Evolutionary conservation across 2,329 filamentous ascomycete species (phyloP), one percentile per base, ranked within the genome.

Genomic region (Dothidotthia symphoricarpi): DNA sequence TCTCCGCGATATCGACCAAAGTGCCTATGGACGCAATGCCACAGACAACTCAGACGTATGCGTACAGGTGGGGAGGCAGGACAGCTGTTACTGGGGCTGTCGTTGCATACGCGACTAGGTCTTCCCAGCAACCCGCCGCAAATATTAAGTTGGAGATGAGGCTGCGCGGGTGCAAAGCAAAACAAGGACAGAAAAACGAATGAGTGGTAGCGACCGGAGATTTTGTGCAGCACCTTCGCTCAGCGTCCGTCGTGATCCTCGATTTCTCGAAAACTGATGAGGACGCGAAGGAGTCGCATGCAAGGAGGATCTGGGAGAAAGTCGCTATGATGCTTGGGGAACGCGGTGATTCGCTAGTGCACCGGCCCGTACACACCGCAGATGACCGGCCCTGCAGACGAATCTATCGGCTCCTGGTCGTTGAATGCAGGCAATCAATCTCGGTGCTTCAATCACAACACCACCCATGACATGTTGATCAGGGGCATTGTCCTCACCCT

Each of bases 91-190:
- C 29, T 36, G 53, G 43, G 47, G 48, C 56, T 52, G 45, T 49
- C 50, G 47, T 37, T 49, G 49, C 47, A 52, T 61, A 55, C 56
- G 53, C 48, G 47, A 46, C 45, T 39, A 51, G 14, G 35, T 31
- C 41, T 32, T 30, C 39, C 36, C 41, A 56, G 50, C 45, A 47
- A 47, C 45, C 56, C 57, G 51, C 44, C 41, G 41, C 40, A 39
- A 40, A 43, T 53, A 58, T 55, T 53, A 53, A 33, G 19, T 22
- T 5, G 19, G 19, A 22, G 19, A 22, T 9, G 5, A 9, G 19
- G 19, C 9, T 22, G 9, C 19, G 19, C 19, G 19, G 19, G 19
- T 9, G 34, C 31, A 45, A 53, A 50, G 41, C 33, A 47, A 40
- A 41, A 22, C 26, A 24, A 30, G 32, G 17, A 42, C 39, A 46